Conservation (phyloP, 2,329 filamentous ascomycete species). For the Gliomastix tumulicola region DNA sequence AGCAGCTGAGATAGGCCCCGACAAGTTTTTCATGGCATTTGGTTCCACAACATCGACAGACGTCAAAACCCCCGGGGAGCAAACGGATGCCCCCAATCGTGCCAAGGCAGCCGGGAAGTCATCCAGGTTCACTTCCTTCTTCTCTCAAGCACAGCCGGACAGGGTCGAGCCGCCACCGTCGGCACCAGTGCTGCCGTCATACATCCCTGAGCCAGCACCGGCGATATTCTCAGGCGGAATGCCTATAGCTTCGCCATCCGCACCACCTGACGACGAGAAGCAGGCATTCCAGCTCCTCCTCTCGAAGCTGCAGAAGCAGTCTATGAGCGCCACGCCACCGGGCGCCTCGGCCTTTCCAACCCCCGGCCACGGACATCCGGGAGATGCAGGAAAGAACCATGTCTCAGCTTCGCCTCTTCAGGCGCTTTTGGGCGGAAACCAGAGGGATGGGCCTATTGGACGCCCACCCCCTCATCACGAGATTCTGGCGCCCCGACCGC, state of each 20-base stretch:
- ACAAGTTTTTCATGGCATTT: conserved; percentile 68
- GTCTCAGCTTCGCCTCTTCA: conserved; percentile 42
- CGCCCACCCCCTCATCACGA: conserved; percentile 41
- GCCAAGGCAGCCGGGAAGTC: conserved; percentile 57
- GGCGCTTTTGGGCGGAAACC: conserved; percentile 33
- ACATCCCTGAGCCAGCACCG: background rate
- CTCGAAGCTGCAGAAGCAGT: conserved; percentile 67
- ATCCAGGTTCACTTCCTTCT: conserved; percentile 82
- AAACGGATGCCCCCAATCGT: conserved; percentile 35
- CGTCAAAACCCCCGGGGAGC: conserved; percentile 44
- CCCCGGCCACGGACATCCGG: conserved; percentile 21
- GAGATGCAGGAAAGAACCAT: conserved; percentile 24
- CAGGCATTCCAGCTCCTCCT: conserved; percentile 80
- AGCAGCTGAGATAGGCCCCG: conserved; percentile 59
- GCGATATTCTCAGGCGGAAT: conserved; percentile 3
- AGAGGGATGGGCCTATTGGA: conserved; percentile 34
- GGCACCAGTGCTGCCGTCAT: no score
- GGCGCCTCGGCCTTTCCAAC: conserved; percentile 33
- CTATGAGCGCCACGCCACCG: conserved; percentile 36
- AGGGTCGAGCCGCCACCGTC: conserved; percentile 2
- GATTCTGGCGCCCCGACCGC: conserved; percentile 42
- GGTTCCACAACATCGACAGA: conserved; percentile 31
- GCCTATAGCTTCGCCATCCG: background rate
- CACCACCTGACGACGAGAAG: conserved; percentile 59
- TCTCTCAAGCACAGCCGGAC: conserved; percentile 25